Conservation (phyloP, 495 filamentous ascomycete species). For the Hypoxylon intermedium region DNA sequence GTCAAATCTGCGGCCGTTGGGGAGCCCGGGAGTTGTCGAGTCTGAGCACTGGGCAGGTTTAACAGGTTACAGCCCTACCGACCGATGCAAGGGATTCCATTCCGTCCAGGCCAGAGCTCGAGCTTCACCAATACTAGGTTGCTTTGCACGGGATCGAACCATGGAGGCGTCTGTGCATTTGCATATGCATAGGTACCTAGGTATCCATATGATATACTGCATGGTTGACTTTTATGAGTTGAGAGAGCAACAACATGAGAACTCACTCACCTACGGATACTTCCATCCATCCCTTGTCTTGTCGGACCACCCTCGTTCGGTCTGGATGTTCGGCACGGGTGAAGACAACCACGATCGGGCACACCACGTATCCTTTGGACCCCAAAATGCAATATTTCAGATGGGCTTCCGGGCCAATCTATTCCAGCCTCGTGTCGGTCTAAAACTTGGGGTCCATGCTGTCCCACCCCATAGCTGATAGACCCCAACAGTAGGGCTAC, state of each 20-base stretch:
- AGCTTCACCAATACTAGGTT: no score
- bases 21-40: neutral
- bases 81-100: conserved; percentile 26
- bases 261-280: conserved; percentile 5
- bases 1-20: conserved; percentile 13
- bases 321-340: conserved; percentile 2
- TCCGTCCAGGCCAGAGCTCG: conserved; percentile 17
- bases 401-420: conserved; percentile 34
- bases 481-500: conserved; percentile 24
- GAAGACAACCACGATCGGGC: conserved; percentile 15
- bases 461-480: conserved; percentile 27
- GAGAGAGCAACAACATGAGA: neutral
- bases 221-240: no score
- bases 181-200: neutral
- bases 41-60: conserved; percentile 9
- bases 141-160: no score
- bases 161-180: no score
- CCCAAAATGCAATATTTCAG: conserved; percentile 33
- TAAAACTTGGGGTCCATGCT: conserved; percentile 39
- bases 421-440: conserved; percentile 32
- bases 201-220: no score
- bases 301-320: conserved; percentile 31
- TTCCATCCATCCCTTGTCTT: conserved; percentile 3
- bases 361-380: conserved; percentile 32
- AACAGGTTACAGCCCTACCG: neutral